phyloP scores from a whole-genome alignment of 441 rosid species.

The Adansonia rubrostipa region DNA sequence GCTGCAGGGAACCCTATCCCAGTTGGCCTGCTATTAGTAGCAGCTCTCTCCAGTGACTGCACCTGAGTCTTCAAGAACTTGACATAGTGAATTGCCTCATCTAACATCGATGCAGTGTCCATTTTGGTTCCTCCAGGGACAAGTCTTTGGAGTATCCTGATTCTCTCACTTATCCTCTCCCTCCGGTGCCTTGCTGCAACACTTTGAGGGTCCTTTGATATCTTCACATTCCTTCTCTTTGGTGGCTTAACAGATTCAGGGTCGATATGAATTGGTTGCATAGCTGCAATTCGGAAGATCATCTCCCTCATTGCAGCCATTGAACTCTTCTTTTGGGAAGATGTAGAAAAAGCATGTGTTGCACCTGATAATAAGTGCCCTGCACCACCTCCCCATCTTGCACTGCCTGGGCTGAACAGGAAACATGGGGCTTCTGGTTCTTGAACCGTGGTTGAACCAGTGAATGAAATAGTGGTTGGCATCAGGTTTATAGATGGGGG shows the following conservation, averaged over 20 bases:
- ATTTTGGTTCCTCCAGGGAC: conserved; percentile 81
- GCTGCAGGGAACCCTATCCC: conserved; percentile 48
- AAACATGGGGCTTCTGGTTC: conserved; percentile 18
- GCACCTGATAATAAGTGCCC: conserved; percentile 25
- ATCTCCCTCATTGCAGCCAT: conserved; percentile 76
- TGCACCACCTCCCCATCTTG: conserved; percentile 32
- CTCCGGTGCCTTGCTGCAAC: conserved; percentile 72
- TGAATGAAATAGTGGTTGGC: conserved; percentile 28
- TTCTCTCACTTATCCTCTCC: conserved; percentile 70
- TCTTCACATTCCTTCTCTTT: conserved; percentile 64
- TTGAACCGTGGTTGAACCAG: conserved; percentile 20
- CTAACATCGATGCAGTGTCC: conserved; percentile 84
- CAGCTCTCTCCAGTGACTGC: conserved; percentile 56
- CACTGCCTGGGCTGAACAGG: conserved; percentile 14
- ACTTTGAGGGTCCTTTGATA: conserved; percentile 74
- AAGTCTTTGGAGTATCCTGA: conserved; percentile 66
- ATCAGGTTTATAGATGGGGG: conserved; percentile 26
- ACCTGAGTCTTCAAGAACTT: conserved; percentile 76
- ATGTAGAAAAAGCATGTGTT: conserved; percentile 29
- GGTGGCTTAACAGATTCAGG: conserved; percentile 70
- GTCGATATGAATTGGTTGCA: conserved; percentile 77
- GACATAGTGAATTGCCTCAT: conserved; percentile 77
- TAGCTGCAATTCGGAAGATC: conserved; percentile 66
- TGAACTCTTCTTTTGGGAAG: conserved; percentile 44
- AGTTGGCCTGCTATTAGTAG: conserved; percentile 35